Evolutionary conservation across 2,329 filamentous ascomycete species (phyloP).

Genomic region (Cercospora sojina): DNA sequence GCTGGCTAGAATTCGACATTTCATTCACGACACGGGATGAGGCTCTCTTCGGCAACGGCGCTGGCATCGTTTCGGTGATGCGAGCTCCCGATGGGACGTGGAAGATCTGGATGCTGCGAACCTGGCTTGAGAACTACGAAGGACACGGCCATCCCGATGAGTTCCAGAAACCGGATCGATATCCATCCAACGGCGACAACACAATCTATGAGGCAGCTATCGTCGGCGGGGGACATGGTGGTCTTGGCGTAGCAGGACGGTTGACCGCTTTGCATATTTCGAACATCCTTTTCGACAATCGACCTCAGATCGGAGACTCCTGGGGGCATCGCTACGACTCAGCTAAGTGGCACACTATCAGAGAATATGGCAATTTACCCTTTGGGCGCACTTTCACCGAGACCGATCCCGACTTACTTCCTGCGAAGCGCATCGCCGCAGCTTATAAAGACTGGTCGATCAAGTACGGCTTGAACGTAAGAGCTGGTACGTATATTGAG

Average conservation of each 20-base stretch:
- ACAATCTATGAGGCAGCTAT: slow-evolving; percentile 25
- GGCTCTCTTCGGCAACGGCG: slow-evolving; percentile 30
- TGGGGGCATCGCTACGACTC: slow-evolving; percentile 51
- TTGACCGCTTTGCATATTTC: slow-evolving; percentile 46
- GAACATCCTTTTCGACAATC: slow-evolving; percentile 48
- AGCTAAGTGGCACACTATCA: slow-evolving; percentile 44
- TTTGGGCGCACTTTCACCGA: slow-evolving; percentile 37
- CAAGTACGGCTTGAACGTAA: slow-evolving; percentile 42
- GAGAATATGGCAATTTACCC: slow-evolving; percentile 44
- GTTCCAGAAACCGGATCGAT: no score
- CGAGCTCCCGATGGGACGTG: slow-evolving; percentile 37
- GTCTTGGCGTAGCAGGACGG: slow-evolving; percentile 46
- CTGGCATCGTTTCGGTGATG: slow-evolving; percentile 39
- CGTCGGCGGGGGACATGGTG: slow-evolving; percentile 43
- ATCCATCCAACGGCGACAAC: slow-evolving; percentile 33
- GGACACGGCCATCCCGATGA: slow-evolving; percentile 38
- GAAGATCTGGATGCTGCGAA: slow-evolving; percentile 44
- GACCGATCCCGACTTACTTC: slow-evolving; percentile 30
- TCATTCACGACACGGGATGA: slow-evolving; percentile 35
- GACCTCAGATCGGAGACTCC: slow-evolving; percentile 46
- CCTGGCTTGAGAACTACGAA: slow-evolving; percentile 41
- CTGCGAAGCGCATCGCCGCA: slow-evolving; percentile 39
- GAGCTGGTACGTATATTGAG: slow-evolving; percentile 41
- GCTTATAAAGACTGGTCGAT: slow-evolving; percentile 42
- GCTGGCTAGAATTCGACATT: slow-evolving; percentile 32